phyloP scores from a whole-genome alignment of 371 early-diverging fungal species.

The Mycotypha africana region DNA sequence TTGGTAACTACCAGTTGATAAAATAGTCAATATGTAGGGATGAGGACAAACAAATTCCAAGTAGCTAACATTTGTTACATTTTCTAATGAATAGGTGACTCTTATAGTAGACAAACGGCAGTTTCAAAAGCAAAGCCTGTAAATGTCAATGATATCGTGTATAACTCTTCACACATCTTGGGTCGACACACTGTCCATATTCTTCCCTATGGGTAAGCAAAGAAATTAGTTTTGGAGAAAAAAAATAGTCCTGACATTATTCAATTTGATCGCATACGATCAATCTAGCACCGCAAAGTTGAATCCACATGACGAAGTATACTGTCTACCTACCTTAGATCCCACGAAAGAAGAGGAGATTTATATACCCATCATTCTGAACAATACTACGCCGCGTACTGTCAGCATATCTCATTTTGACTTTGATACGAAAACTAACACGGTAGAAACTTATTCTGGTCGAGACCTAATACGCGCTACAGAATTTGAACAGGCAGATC shows the following conservation, averaged over 20 bases:
- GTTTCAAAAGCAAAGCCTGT: slow-evolving; percentile 36
- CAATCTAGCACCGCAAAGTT: slow-evolving; percentile 38
- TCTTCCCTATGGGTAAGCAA: slow-evolving; percentile 41
- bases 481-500: slow-evolving; percentile 30
- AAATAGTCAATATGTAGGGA: neutral
- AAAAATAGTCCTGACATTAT: neutral
- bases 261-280: neutral
- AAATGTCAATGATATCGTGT: slow-evolving; percentile 36
- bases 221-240: neutral
- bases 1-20: slow-evolving; percentile 1
- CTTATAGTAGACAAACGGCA: slow-evolving; percentile 28
- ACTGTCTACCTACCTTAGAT: slow-evolving; percentile 31
- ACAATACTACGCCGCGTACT: slow-evolving; percentile 40
- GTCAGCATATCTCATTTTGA: slow-evolving; percentile 36
- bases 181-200: slow-evolving; percentile 47
- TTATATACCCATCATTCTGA: slow-evolving; percentile 41
- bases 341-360: slow-evolving; percentile 29
- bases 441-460: slow-evolving; percentile 9
- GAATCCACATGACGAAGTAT: slow-evolving; percentile 37
- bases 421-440: slow-evolving; percentile 24
- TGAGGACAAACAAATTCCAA: too few species aligned
- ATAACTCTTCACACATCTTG: slow-evolving; percentile 38
- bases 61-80: too few species aligned
- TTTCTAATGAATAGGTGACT: slow-evolving; percentile 18
- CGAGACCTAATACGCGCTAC: slow-evolving; percentile 34